Base-by-base conservation (phyloP, 2,329 filamentous ascomycete species). In the Scedosporium dehoogii region DNA sequence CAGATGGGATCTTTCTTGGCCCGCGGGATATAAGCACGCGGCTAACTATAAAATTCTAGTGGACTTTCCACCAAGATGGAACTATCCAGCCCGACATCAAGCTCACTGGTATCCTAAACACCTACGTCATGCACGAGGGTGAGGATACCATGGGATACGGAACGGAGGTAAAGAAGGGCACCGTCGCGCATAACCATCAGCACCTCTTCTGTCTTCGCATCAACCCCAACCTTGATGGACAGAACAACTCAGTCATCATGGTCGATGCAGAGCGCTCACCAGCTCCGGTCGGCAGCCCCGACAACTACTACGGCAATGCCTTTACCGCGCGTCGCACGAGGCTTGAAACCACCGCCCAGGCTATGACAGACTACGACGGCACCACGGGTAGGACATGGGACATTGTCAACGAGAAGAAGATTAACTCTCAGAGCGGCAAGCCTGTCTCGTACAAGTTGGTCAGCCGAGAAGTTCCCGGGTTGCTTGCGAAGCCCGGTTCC, bases 101-200 rank as follows among this genome's bases (percentile, higher is more conserved):
- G 74, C 84, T 96, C 33, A 96, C 92, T 0, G 92, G 92, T 60
- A 96, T 97, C 71, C 78, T 97, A 62, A 96, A 96, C 80, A 97
- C 92, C 0, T 96, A 96, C 69, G 79, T 86, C 29, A 88, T 96
- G 81, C 84, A 86, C 68, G 84, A 87, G 0, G 89, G 85, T 57
- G 92, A 96, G 74, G 90, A 94, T 66, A 88, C 89, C 7, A 79
- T 89, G 38, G 91, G 90, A 64, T 96, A 91, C 90, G 92, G 92
- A 63, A 96, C 92, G 0, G 88, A 96, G 73, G 92, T 97, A 7
- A 93, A 93, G 33, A 38, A 38, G 33, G 33, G 90, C 46, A 91
- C 96, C 70, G 96, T 96, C 70, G 92, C 92, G 0, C 92, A 96
- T 77, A 96, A 96, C 77, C 92, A 97, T 74, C 92, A 97, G 75